Evolutionary conservation across 2,329 filamentous ascomycete genomes (phyloP), one percentile per base, ranked within the genome.

Genomic region (Westerdykella ornata): DNA sequence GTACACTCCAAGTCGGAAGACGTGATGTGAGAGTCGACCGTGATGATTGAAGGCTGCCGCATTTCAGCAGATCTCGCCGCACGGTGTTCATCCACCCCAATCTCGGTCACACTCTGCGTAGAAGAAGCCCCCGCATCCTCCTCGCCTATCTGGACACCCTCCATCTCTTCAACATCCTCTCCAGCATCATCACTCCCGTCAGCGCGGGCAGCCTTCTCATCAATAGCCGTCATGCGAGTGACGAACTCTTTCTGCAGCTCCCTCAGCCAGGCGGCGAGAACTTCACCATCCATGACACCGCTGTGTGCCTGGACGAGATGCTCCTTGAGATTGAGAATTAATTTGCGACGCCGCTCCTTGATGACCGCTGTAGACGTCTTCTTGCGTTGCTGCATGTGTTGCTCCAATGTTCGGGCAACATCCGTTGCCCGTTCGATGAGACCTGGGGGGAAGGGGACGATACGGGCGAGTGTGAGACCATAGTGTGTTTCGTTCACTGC

Each of bases 391-490:
- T 80, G 75, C 15, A 74, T 71, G 16, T 76, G 75, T 8, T 69
- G 66, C 31, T 80, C 73, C 5, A 96, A 67, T 16, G 75, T 74
- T 3, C 72, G 70, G 0, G 85, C 80, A 4, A 92, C 80, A 0
- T 68, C 57, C 46, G 84, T 79, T 0, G 89, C 90, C 22, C 76
- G 72, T 5, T 81, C 68, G 2, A 94, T 69, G 3, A 95, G 78
- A 1, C 68, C 66, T 0, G 73, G 61, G 0, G 90, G 88, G 5
- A 95, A 74, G 0, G 84, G 81, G 17, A 92, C 73, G 0, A 88
- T 76, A 22, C 79, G 78, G 0, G 90, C 88, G 3, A 96, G 74
- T 1, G 81, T 75, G n/a, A 96, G 75, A 0, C 92, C 92, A 55
- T 98, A 98, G 51, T 88, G 81, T 35, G 79, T 71, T 41, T 87